Evolutionary conservation across 2,329 filamentous ascomycete species (phyloP).

Genomic region (Dothiorella sarmentorum): DNA sequence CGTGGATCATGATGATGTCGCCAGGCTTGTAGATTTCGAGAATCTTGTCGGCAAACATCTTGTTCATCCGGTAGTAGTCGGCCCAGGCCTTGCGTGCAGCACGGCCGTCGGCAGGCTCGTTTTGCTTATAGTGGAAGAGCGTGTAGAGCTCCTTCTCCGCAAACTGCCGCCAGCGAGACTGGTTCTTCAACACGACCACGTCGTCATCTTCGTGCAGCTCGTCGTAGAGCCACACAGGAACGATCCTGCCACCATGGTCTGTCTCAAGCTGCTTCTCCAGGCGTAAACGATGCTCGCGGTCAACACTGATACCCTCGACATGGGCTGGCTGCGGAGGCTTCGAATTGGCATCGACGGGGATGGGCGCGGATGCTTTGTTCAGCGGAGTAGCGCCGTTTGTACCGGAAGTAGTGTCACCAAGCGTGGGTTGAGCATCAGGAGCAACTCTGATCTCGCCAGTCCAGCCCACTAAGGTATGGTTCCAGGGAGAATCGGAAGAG

Average conservation of each 20-base stretch:
- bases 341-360: slow-evolving; percentile 64
- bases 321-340: slow-evolving; percentile 57
- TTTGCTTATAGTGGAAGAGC: slow-evolving; percentile 93
- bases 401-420: slow-evolving; percentile 23
- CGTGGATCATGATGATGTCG: slow-evolving; percentile 88
- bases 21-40: slow-evolving; percentile 86
- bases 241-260: slow-evolving; percentile 71
- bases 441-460: slow-evolving; percentile 66
- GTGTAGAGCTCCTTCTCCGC: slow-evolving; percentile 90
- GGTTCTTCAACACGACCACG: slow-evolving; percentile 70
- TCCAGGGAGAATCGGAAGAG: slow-evolving; percentile 80
- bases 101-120: slow-evolving; percentile 81
- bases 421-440: slow-evolving; percentile 29
- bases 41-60: slow-evolving; percentile 86
- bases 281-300: slow-evolving; percentile 64
- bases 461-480: slow-evolving; percentile 91
- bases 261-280: slow-evolving; percentile 72
- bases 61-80: slow-evolving; percentile 91
- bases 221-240: slow-evolving; percentile 87
- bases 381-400: slow-evolving; percentile 52
- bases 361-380: slow-evolving; percentile 74
- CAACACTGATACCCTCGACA: slow-evolving; percentile 67
- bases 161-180: slow-evolving; percentile 82
- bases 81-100: slow-evolving; percentile 81
- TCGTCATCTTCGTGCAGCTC: slow-evolving; percentile 68